Conservation (phyloP, 139 green algal genomes). For the Yamagishiella unicocca region DNA sequence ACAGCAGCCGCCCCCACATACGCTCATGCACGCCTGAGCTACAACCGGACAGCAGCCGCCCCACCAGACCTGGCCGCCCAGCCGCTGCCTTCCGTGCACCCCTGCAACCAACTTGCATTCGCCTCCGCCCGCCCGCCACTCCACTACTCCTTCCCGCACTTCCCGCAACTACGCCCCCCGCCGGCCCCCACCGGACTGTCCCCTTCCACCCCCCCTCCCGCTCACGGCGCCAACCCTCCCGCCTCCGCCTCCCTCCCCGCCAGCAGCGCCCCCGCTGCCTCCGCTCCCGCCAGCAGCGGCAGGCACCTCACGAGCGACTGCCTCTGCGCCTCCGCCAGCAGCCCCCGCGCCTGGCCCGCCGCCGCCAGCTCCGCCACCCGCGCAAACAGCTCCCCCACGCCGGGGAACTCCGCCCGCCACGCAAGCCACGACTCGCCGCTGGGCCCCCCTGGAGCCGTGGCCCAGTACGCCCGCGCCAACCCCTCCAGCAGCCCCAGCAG, state of each 20-base stretch:
- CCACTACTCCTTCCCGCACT: not conserved
- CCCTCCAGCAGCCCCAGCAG: constrained; percentile 6
- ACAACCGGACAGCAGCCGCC: no score
- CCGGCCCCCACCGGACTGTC: not conserved
- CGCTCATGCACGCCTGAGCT: no score
- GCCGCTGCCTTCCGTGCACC: not conserved
- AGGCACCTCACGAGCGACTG: not conserved
- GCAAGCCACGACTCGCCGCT: not conserved
- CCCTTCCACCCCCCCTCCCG: not conserved
- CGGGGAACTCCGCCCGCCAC: not conserved
- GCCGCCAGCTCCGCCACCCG: constrained; percentile 11
- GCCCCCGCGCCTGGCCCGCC: constrained; percentile 1
- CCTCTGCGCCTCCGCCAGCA: constrained; percentile 22
- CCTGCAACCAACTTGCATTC: not conserved
- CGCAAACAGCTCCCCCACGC: constrained; percentile 4
- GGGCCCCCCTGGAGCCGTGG: not conserved
- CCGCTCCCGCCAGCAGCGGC: not conserved
- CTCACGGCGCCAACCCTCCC: not conserved
- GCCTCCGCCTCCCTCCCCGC: no score
- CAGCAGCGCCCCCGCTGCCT: not conserved
- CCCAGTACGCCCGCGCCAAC: not conserved
- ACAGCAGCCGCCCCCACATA: no score
- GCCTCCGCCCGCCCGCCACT: not conserved
- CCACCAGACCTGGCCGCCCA: no score
- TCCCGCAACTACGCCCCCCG: not conserved